Conservation (phyloP, 2,329 filamentous ascomycete species). For the Ramularia endophylla region DNA sequence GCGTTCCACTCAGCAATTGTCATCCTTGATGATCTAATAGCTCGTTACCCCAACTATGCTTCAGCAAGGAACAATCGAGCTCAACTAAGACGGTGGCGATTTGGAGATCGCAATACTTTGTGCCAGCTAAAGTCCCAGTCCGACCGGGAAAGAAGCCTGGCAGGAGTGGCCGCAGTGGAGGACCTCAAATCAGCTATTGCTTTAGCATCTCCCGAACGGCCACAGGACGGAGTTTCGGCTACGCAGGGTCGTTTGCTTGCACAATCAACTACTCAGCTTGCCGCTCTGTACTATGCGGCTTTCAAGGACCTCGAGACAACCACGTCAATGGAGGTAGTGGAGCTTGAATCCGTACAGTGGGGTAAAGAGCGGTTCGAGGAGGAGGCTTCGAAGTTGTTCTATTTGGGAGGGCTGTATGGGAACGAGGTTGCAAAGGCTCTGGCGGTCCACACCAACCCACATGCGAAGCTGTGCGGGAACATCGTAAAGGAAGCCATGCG, state of each 20-base stretch:
- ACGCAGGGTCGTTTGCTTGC: slow-evolving; percentile 61
- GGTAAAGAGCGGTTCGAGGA: slow-evolving; percentile 42
- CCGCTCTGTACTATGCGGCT: slow-evolving; percentile 27
- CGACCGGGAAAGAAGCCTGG: slow-evolving; percentile 2
- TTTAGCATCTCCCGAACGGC: slow-evolving; percentile 51
- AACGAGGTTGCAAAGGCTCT: slow-evolving; percentile 52
- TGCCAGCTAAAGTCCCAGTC: slow-evolving; percentile 8
- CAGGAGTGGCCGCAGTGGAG: slow-evolving; percentile 20
- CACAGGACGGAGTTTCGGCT: slow-evolving; percentile 53
- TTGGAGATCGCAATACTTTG: slow-evolving; percentile 48
- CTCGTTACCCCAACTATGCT: slow-evolving; percentile 58
- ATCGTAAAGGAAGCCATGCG: slow-evolving; percentile 56
- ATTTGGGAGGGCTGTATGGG: slow-evolving; percentile 49
- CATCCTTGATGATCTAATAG: slow-evolving; percentile 52
- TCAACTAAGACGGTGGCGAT: slow-evolving; percentile 43
- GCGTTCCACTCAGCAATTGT: slow-evolving; percentile 22
- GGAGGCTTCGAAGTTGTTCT: slow-evolving; percentile 51
- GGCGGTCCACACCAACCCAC: slow-evolving; percentile 56
- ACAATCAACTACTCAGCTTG: slow-evolving; percentile 62
- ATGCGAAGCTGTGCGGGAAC: slow-evolving; percentile 56
- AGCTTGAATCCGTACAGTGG: slow-evolving; percentile 30
- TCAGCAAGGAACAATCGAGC: slow-evolving; percentile 70
- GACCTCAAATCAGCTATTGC: slow-evolving; percentile 46
- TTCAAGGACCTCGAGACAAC: slow-evolving; percentile 18
- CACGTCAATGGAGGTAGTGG: slow-evolving; percentile 23